Base-by-base conservation (phyloP, 441 rosid species). In the Adansonia madagascariensis region DNA sequence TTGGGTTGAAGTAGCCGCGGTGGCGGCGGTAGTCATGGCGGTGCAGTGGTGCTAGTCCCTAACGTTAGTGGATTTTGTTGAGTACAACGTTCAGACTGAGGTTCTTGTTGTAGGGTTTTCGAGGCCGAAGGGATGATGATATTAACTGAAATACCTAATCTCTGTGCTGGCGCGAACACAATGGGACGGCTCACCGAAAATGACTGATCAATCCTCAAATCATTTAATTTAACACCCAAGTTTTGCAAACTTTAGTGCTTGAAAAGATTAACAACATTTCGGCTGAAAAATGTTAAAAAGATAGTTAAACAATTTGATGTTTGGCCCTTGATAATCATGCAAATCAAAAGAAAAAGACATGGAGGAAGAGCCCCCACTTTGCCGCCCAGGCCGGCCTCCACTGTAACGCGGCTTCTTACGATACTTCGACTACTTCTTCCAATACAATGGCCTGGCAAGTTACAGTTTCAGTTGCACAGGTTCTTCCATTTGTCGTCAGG, bases 1-100 rank as follows among this genome's bases (percentile, higher is more conserved):
- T 59, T 82, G 78, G 12, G 84, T 31, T 17, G 83, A 35, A 4
- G 83, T 52, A 46, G 77, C n/a, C 65, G 68, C 50, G n/a, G 61
- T 20, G 15, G 73, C 8, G 62, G 64, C 10, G 8, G 76, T 52
- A 7, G 39, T 50, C 71, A 44, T 64, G 70, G 57, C 5, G 61
- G 74, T 4, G 68, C 3, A 35, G 41, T 39, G 77, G 79, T 15
- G 72, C 50, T 66, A 66, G 7, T 44, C 35, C 71, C 52, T 66
- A 18, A 18, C 24, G 35, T 15, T 1, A 43, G 50, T 52, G 52
- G 4, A 43, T 66, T 1, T n/a, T 5, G 1, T 17, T 2, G 18
- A 49, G 12, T 17, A 6, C 31, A 4, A 52, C 41, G 44, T 7
- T 50, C 59, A 0, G 11, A 62, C 63, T 18, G 10, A 24, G 55